Conservation (phyloP, 768 basidiomycete genomes). For the Termitomyces sp. region DNA sequence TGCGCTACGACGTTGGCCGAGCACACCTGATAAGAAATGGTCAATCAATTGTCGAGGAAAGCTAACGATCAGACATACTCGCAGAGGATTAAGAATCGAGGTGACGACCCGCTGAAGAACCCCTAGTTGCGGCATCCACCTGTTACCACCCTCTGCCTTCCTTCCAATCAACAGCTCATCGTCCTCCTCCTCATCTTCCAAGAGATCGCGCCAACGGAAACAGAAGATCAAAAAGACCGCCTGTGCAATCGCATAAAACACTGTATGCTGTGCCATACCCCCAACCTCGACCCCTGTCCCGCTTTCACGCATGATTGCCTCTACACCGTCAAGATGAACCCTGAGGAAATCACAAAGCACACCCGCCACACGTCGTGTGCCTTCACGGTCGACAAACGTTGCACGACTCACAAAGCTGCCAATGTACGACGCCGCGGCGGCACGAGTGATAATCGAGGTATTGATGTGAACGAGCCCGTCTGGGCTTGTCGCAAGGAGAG, state of each 20-base stretch:
- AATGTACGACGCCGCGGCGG: conserved; percentile 92
- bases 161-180: conserved; percentile 31
- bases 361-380: conserved; percentile 65
- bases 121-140: conserved; percentile 83
- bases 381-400: conserved; percentile 72
- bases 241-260: conserved; percentile 92
- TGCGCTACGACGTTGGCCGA: conserved; percentile 86
- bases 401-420: conserved; percentile 91
- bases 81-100: conserved; percentile 85
- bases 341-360: conserved; percentile 87
- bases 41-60: neutral
- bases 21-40: conserved; percentile 55
- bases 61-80: conserved; percentile 40
- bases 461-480: conserved; percentile 21
- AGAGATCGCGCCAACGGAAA: conserved; percentile 91
- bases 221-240: conserved; percentile 96
- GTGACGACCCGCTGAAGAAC: conserved; percentile 76
- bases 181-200: conserved; percentile 56
- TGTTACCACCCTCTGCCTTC: conserved; percentile 31
- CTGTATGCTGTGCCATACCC: conserved; percentile 43
- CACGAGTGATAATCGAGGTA: conserved; percentile 72
- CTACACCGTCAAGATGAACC: conserved; percentile 70
- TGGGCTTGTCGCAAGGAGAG: conserved; percentile 45
- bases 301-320: conserved; percentile 39
- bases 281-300: conserved; percentile 18